phyloP scores from a whole-genome alignment of 2,329 filamentous ascomycete species.

The Colletotrichum orbiculare region DNA sequence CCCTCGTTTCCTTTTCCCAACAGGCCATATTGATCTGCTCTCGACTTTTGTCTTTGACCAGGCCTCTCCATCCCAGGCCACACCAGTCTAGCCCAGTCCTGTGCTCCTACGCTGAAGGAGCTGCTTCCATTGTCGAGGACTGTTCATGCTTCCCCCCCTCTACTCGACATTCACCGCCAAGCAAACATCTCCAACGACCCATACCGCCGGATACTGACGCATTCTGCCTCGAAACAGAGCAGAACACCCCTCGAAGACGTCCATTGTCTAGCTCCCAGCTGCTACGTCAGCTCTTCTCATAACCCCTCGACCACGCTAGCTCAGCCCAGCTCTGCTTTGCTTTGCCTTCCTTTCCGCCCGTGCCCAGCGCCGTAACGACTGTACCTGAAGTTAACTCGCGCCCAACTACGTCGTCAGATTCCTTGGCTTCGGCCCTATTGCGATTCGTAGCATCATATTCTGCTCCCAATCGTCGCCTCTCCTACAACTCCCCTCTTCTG shows the following conservation, averaged over 20 bases:
- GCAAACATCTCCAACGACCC: slow-evolving; percentile 6
- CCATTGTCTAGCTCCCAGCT: slow-evolving; percentile 11
- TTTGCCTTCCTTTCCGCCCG: slow-evolving; percentile 14
- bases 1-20: slow-evolving; percentile 1
- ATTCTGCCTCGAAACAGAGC: slow-evolving; percentile 19
- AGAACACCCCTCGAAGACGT: slow-evolving; percentile 8
- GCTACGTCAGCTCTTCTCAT: slow-evolving; percentile 30
- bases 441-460: slow-evolving; percentile 17
- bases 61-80: too few species aligned
- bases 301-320: slow-evolving; percentile 21
- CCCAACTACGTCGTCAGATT: slow-evolving; percentile 23
- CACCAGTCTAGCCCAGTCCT: too few species aligned
- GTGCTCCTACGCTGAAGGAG: too few species aligned
- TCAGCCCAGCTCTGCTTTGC: background rate
- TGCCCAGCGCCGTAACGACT: slow-evolving; percentile 17
- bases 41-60: too few species aligned
- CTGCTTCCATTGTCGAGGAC: too few species aligned
- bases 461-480: slow-evolving; percentile 5
- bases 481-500: slow-evolving; percentile 14
- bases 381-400: slow-evolving; percentile 6
- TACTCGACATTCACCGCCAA: slow-evolving; percentile 1
- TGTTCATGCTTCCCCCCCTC: slow-evolving; percentile 9
- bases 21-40: background rate
- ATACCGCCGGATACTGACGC: slow-evolving; percentile 5
- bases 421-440: slow-evolving; percentile 31